Evolutionary conservation across 2,329 filamentous ascomycete genomes (phyloP), one percentile per base, ranked within the genome.

Genomic region (Colletotrichum sp.): DNA sequence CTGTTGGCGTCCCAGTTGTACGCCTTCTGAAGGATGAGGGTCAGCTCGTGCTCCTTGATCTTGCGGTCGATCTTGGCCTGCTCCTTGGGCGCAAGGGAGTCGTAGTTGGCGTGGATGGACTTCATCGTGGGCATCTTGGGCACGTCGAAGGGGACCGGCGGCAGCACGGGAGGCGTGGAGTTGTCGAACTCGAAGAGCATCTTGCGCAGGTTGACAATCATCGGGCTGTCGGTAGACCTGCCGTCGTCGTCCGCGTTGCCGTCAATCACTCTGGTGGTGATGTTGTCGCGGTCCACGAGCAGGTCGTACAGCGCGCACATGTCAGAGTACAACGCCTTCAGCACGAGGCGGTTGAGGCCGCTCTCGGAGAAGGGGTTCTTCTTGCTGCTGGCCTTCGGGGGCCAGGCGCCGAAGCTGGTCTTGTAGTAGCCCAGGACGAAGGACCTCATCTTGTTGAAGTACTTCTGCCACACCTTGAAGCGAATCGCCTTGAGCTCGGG

Each of bases 171-270:
- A 2, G 96, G 95, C 16, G 94, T 95, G 10, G 95, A 96, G 76
- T 94, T 92, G 82, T 99, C 97, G 81, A 96, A 98, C 85, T 99
- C 96, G 79, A 91, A 93, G 78, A 98, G 89, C 15, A 98, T 91
- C 77, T 93, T 93, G 70, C 96, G 92, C 62, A 99, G 87, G 3
- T 95, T 95, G 52, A 93, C 90, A 30, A 92, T 88, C 13, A 91
- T 89, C 28, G 94, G 90, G 77, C 94, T 92, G 26, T 90, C 87
- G 63, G 87, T 86, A 15, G 87, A 85, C 44, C 64, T 76, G 36
- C 26, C 83, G 13, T 87, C 86, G 10, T 86, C 85, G 18, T 90
- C 86, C 24, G 90, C 90, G 2, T 89, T 88, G 2, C 89, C 89
- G 80, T 96, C 94, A 32, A 94, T 92, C 3, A 94, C 93, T 75